A percentile compares a stretch with the other conserved stretches of the same genome.
Conservation (phyloP, 2,329 filamentous ascomycete species). For the Clonostachys byssicola region DNA sequence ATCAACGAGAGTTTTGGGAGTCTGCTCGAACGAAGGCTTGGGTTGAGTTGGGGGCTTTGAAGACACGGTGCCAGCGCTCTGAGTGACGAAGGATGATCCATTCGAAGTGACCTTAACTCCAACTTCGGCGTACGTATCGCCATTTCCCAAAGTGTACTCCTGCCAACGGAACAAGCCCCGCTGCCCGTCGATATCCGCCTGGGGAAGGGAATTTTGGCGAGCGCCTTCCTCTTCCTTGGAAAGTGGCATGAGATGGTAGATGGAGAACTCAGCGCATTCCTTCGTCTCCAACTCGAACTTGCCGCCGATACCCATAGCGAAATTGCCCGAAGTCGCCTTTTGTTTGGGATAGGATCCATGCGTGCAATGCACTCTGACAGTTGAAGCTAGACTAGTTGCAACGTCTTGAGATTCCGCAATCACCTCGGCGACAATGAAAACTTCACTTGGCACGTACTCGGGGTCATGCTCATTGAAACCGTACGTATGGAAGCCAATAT, state of each 20-base stretch:
- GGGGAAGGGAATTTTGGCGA: too few relatives aligned
- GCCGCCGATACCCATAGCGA: constrained; percentile 28
- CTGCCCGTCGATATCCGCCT: too few relatives aligned
- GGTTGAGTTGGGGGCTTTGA: constrained; percentile 41
- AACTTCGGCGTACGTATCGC: constrained; percentile 11
- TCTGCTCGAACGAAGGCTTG: constrained; percentile 20
- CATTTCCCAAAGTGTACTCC: constrained; percentile 3
- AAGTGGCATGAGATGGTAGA: constrained; percentile 45
- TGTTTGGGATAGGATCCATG: constrained; percentile 45
- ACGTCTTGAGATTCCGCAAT: constrained; percentile 37
- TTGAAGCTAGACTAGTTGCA: constrained; percentile 27
- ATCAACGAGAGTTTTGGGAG: constrained; percentile 12
- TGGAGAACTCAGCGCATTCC: constrained; percentile 33
- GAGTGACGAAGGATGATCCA: too few relatives aligned
- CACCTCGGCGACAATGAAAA: constrained; percentile 42
- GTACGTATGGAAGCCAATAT: constrained; percentile 29
- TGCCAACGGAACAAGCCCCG: neutral
- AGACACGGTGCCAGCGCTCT: constrained; percentile 5
- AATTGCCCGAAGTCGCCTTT: constrained; percentile 47
- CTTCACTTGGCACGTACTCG: constrained; percentile 11
- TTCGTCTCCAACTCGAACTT: constrained; percentile 21
- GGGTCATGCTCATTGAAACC: constrained; percentile 11
- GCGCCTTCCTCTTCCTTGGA: constrained; percentile 12
- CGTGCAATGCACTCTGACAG: constrained; percentile 12
- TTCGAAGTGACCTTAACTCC: too few relatives aligned